These are phyloP conservation scores for Hortiboletus flavorubellus DNA, from an alignment of 768 basidiomycete species.

Conservation along the genomic window DNA sequence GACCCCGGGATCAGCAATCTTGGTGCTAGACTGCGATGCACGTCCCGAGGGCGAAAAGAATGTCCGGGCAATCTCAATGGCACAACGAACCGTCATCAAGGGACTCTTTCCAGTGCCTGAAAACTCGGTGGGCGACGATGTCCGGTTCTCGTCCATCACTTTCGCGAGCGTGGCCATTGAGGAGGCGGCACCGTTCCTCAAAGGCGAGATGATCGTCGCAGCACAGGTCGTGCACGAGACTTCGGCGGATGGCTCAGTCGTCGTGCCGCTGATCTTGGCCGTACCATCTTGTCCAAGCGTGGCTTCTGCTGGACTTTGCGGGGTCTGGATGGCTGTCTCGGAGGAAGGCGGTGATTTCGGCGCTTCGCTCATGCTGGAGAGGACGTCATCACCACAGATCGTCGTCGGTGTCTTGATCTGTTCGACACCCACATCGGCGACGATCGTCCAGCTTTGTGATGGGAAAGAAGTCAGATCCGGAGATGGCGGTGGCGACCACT, in stretches of 20 bases:
- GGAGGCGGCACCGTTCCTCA: not conserved
- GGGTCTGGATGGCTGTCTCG: not conserved
- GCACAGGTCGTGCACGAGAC: not conserved
- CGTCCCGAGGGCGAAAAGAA: not conserved
- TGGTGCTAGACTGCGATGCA: not conserved
- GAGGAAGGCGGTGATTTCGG: not conserved
- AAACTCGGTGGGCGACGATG: not conserved
- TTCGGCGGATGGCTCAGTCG: not conserved
- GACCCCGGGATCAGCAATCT: not conserved
- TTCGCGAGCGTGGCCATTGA: not conserved
- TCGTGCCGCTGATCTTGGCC: not conserved
- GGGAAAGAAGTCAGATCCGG: conserved; percentile 3
- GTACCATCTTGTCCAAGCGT: not conserved
- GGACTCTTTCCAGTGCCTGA: not conserved
- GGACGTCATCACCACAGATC: not conserved
- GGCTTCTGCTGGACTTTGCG: not conserved
- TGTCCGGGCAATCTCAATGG: not conserved
- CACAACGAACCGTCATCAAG: not conserved
- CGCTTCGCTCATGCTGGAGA: too few species aligned
- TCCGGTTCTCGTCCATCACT: not conserved
- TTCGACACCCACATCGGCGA: not conserved
- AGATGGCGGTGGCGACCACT: not conserved
- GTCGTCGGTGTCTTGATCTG: not conserved
- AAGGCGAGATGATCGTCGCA: not conserved
- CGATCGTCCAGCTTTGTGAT: conserved; percentile 4